Base-by-base conservation (phyloP, 139 green algal genomes). In the Eudorina sp. region DNA sequence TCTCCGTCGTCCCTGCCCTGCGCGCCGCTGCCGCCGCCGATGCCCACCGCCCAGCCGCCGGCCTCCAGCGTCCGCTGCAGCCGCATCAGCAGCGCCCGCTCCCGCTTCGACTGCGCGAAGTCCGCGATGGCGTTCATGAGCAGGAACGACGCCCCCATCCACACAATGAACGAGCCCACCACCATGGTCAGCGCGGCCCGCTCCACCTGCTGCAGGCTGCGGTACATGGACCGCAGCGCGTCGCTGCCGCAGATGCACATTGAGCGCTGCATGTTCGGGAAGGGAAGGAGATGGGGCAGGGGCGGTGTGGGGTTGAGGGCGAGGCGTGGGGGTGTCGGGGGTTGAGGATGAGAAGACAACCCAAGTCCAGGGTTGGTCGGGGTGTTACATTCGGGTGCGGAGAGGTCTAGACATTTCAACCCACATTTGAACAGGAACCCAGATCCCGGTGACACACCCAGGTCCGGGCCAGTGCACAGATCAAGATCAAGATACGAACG, bases 71-170 rank as follows among this genome's bases (percentile, higher is more conserved):
- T 69, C 21, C 58, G 55, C 55, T 86, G 79, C 34, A 51, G 14
- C 11, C 80, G 60, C 60, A 87, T 21, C 80, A 87, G 46, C 80
- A 87, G 80, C 58, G 68, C 80, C 34, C 80, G 36, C 60, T 87
- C 80, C 7, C 80, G 60, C 27, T 38, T 36, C 9, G 80, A 5
- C 40, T 51, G 38, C 1, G 80, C 80, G 38, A 87, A 87, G 38
- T 70, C 80, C 29, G 53, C 80, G 9, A 46, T 55, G 18, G 80
- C 80, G 31, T 60, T 72, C 80, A 87, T 87, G 41, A 87, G 80
- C 60, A 87, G 16, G 36, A 87, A 87, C 2, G 53, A 76, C 23
- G 55, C 40, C n/a, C 78, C 80, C 21, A 53, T 60, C 80, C 80
- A 87, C 58, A 87, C 45, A 3, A 87, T 9, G 80, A 87, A 87